Percentiles rank a stretch among this genome's conserved stretches.
These are phyloP conservation scores for Aethionema arabicum DNA, from an alignment of 345 rosid genomes.

Conservation along the genomic window DNA sequence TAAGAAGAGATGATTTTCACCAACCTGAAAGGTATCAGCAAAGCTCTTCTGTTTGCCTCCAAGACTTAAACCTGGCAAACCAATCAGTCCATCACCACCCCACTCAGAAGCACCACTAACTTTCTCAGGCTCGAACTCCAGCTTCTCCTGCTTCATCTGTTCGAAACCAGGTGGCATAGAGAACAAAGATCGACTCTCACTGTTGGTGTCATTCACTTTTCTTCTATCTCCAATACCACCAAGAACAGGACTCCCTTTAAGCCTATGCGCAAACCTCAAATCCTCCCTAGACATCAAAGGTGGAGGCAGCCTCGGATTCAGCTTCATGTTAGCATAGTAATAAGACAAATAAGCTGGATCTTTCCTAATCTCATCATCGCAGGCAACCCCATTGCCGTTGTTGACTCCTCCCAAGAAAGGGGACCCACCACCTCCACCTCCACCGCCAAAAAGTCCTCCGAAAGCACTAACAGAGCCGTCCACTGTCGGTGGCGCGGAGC, in stretches of 20 bases:
- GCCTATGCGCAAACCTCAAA: slow-evolving; percentile 68
- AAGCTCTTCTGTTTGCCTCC: slow-evolving; percentile 80
- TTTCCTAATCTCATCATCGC: slow-evolving; percentile 67
- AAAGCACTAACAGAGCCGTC: slow-evolving; percentile 75
- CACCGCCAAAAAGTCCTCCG: slow-evolving; percentile 58
- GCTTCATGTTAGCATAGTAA: slow-evolving; percentile 70
- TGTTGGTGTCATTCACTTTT: slow-evolving; percentile 32
- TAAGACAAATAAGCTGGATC: slow-evolving; percentile 75
- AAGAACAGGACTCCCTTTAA: slow-evolving; percentile 45
- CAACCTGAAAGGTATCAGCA: slow-evolving; percentile 88
- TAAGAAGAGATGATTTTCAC: slow-evolving; percentile 41
- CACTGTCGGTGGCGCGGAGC: slow-evolving; percentile 94
- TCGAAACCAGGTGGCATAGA: slow-evolving; percentile 77
- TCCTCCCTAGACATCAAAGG: slow-evolving; percentile 85
- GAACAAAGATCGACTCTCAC: slow-evolving; percentile 51
- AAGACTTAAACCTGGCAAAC: slow-evolving; percentile 60
- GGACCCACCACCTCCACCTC: slow-evolving; percentile 16
- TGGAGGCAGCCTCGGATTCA: slow-evolving; percentile 91
- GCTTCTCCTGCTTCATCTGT: slow-evolving; percentile 45
- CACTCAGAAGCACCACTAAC: slow-evolving; percentile 49
- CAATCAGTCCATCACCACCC: slow-evolving; percentile 90
- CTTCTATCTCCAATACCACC: slow-evolving; percentile 69
- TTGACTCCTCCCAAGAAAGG: slow-evolving; percentile 38
- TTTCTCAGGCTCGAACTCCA: slow-evolving; percentile 37
- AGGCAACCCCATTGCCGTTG: slow-evolving; percentile 40